Evolutionary conservation across 1,284 basidiomycete genomes (phyloP).

Genomic region (Marasmius tenuissimus): DNA sequence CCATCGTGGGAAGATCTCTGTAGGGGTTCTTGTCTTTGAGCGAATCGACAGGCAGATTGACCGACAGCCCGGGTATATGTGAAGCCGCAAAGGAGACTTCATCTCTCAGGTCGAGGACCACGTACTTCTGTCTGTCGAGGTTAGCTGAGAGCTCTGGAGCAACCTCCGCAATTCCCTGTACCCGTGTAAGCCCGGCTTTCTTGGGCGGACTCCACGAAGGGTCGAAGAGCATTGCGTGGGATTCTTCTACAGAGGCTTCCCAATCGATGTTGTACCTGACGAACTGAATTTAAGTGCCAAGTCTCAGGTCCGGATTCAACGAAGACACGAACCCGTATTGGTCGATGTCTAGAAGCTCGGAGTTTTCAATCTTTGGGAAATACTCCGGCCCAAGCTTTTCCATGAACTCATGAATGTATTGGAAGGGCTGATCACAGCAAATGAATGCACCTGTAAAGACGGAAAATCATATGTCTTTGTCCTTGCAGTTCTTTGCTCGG

Average conservation of each 20-base stretch:
- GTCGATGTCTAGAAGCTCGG: conserved; percentile 12
- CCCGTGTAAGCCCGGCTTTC: not conserved
- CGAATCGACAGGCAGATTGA: conserved; percentile 9
- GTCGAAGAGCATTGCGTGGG: conserved; percentile 5
- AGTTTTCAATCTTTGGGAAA: conserved; percentile 13
- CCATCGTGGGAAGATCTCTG: conserved; percentile 10
- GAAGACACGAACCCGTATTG: conserved; percentile 8
- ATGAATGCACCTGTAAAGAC: conserved; percentile 13
- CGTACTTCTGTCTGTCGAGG: not conserved
- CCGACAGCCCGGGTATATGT: conserved; percentile 7
- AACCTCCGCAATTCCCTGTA: not conserved
- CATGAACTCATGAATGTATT: conserved; percentile 15
- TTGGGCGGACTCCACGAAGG: conserved; percentile 2
- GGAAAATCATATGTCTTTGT: not conserved
- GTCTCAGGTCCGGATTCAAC: not conserved
- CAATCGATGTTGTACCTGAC: conserved; percentile 1
- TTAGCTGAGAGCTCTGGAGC: not conserved
- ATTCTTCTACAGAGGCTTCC: conserved; percentile 2
- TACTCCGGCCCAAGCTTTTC: conserved; percentile 9
- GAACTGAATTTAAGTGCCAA: not conserved
- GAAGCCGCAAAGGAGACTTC: not conserved
- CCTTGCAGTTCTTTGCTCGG: not conserved
- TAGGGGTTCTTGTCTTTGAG: conserved; percentile 8
- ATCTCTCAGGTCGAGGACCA: conserved; percentile 10
- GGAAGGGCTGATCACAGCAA: conserved; percentile 16